phyloP scores from a whole-genome alignment of 495 filamentous ascomycete species.

The Tuber calosporum region DNA sequence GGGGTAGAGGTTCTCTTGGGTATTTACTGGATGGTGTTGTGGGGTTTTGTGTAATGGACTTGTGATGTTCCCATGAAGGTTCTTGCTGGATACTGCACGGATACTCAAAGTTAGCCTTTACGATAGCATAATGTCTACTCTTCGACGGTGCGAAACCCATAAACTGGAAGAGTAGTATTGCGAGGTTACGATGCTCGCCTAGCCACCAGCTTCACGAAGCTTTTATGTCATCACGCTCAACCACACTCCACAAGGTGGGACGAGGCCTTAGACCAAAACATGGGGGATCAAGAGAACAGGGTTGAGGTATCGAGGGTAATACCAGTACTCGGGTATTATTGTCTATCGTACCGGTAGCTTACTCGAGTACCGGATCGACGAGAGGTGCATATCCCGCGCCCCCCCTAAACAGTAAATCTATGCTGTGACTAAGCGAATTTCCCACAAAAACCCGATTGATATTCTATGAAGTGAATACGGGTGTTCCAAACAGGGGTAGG shows the following conservation, averaged over 20 bases:
- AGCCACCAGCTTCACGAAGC: neutral
- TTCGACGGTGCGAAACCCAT: neutral
- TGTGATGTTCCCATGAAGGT: neutral
- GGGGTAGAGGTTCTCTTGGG: neutral
- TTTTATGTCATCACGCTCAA: neutral
- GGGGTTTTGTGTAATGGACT: neutral
- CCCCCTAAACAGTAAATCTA: neutral
- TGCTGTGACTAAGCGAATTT: neutral
- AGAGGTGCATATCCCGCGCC: neutral
- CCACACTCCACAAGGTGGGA: neutral
- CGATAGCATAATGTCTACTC: neutral
- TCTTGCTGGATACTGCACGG: neutral
- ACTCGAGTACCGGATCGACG: neutral
- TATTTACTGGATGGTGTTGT: conserved; percentile 7
- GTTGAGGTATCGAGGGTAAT: neutral
- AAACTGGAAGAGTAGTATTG: neutral
- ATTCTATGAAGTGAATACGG: neutral
- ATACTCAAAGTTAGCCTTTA: neutral
- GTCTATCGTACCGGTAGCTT: no score
- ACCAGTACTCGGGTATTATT: neutral
- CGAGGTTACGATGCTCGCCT: neutral
- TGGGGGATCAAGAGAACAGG: neutral
- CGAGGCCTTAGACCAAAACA: neutral
- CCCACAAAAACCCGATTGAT: neutral
- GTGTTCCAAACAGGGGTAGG: neutral